These are phyloP conservation scores for Prosopis cineraria DNA, from an alignment of 306 rosid genomes.

Conservation along the genomic window DNA sequence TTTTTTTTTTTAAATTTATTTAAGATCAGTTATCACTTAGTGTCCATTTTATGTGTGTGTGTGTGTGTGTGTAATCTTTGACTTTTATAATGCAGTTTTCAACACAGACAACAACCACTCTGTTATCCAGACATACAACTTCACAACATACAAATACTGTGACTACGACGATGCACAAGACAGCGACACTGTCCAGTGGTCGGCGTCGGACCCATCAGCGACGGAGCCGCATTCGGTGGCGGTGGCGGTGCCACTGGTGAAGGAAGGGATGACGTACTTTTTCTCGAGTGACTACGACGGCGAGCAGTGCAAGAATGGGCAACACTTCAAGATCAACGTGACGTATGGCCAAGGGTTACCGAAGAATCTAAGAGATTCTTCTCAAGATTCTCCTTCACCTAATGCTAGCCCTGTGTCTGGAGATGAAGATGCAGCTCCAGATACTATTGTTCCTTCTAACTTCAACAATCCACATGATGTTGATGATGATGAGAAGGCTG, in stretches of 20 bases:
- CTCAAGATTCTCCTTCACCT: slow-evolving; percentile 63
- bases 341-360: slow-evolving; percentile 85
- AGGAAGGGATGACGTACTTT: slow-evolving; percentile 71
- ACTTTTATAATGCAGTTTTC: slow-evolving; percentile 87
- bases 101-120: slow-evolving; percentile 84
- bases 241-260: slow-evolving; percentile 64
- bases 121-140: slow-evolving; percentile 69
- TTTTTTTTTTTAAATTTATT: too few species aligned
- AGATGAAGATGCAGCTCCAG: slow-evolving; percentile 69
- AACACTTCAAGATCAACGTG: slow-evolving; percentile 66
- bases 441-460: slow-evolving; percentile 79
- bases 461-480: slow-evolving; percentile 57
- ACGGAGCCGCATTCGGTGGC: slow-evolving; percentile 46
- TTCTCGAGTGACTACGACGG: slow-evolving; percentile 90
- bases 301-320: slow-evolving; percentile 80
- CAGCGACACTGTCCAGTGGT: slow-evolving; percentile 72
- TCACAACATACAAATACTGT: slow-evolving; percentile 71
- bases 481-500: slow-evolving; percentile 26
- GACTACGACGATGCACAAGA: slow-evolving; percentile 70
- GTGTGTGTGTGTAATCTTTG: too few species aligned
- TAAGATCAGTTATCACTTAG: too few species aligned
- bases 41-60: too few species aligned
- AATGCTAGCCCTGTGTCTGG: slow-evolving; percentile 54
- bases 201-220: slow-evolving; percentile 58
- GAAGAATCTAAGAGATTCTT: slow-evolving; percentile 30